phyloP scores from a whole-genome alignment of 2,329 filamentous ascomycete species.

The Colletotrichum musicola region DNA sequence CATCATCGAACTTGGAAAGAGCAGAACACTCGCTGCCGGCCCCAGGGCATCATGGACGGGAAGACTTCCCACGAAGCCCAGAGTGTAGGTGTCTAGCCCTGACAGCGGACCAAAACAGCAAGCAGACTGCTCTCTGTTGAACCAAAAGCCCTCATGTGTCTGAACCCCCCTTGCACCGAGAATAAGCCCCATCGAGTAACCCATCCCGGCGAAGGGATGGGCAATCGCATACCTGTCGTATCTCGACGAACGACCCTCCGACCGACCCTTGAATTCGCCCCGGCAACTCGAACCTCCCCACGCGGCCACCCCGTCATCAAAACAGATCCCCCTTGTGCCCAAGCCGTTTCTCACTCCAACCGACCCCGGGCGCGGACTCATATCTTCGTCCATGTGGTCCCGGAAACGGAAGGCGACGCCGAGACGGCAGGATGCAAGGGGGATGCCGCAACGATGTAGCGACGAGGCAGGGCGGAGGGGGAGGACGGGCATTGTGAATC shows the following conservation, averaged over 20 bases:
- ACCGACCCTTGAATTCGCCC: conserved; percentile 53
- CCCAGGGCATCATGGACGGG: conserved; percentile 43
- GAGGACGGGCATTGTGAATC: conserved; percentile 47
- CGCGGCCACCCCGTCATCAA: conserved; percentile 46
- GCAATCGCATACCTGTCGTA: conserved; percentile 99
- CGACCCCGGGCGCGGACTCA: conserved; percentile 75
- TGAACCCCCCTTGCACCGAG: conserved; percentile 91
- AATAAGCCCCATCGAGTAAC: conserved; percentile 99
- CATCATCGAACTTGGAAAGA: conserved; percentile 72
- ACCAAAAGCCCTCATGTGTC: too few relatives aligned
- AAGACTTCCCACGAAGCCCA: conserved; percentile 59
- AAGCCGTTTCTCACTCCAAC: conserved; percentile 36
- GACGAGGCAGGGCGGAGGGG: conserved; percentile 54
- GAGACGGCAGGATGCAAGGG: conserved; percentile 32
- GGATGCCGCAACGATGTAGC: conserved; percentile 57
- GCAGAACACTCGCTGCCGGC: conserved; percentile 23
- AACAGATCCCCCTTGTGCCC: conserved; percentile 31
- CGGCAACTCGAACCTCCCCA: conserved; percentile 45
- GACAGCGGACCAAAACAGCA: conserved; percentile 6
- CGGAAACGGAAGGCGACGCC: conserved; percentile 39
- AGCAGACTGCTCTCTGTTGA: background rate
- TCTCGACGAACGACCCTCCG: conserved; percentile 85
- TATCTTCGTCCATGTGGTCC: conserved; percentile 85
- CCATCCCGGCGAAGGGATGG: conserved; percentile 54
- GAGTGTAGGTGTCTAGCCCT: conserved; percentile 47